Evolutionary conservation across 2,329 filamentous ascomycete genomes (phyloP).

Genomic region (Fonsecaea nubica): DNA sequence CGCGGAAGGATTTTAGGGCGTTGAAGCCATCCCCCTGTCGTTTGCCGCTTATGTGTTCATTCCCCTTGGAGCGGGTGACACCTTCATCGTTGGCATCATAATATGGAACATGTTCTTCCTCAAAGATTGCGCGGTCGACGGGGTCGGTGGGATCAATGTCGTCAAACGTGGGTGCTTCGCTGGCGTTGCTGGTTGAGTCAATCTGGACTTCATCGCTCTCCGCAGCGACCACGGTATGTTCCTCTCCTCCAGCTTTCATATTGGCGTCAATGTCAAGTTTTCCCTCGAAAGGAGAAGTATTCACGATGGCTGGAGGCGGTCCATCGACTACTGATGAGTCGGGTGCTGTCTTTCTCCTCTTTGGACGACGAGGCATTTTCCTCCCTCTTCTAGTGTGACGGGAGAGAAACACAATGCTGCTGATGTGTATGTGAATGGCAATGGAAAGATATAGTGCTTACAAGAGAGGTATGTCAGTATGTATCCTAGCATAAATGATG

Average conservation of each 20-base stretch:
- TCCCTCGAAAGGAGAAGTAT: neutral
- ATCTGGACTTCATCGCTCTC: neutral
- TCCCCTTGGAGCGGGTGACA: neutral
- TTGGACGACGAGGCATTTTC: neutral
- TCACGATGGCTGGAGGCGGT: neutral
- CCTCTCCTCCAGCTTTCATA: neutral
- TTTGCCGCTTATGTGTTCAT: neutral
- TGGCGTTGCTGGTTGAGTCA: slow-evolving; percentile 8
- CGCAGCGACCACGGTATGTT: neutral
- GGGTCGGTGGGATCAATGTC: slow-evolving; percentile 6
- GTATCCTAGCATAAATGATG: neutral
- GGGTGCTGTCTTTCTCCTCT: neutral
- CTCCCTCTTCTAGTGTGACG: neutral
- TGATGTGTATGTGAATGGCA: neutral
- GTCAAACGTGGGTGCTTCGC: slow-evolving; percentile 8
- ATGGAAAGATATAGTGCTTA: no score
- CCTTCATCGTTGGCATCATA: neutral
- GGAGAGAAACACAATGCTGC: no score
- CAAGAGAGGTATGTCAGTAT: neutral
- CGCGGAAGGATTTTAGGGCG: slow-evolving; percentile 45
- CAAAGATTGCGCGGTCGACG: neutral
- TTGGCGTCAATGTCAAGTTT: neutral
- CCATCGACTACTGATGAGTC: neutral
- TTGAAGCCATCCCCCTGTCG: slow-evolving; percentile 41
- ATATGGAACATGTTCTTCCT: slow-evolving; percentile 23